Evolutionary conservation across 2,329 filamentous ascomycete genomes (phyloP), one percentile per base, ranked within the genome.

Genomic region (Didymella arachidicola): DNA sequence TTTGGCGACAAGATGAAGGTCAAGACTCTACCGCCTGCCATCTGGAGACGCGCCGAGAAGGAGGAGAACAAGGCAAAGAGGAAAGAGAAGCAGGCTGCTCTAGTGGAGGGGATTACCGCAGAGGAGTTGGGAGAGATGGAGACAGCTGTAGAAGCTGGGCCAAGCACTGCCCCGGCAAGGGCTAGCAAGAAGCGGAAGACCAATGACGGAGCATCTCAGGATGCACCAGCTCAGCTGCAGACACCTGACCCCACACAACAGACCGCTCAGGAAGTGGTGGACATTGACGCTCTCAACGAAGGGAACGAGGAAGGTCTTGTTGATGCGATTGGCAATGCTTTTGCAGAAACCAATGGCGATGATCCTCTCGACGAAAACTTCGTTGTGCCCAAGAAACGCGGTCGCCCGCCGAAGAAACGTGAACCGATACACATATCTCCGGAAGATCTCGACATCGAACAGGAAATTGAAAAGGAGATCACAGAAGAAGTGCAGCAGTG

Each of bases 1-100:
- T 82, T 86, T 49, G 88, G 89, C 57, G 88, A 91, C 60, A 69
- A 69, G 16, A 77, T 93, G 19, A 91, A 93, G 67, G 88, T 89
- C 25, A 80, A 85, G 25, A 70, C 66, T n/a, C 62, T 68, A 34
- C 95, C 95, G 0, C 95, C 95, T 0, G 89, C 92, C 0, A 90
- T 95, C 65, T 92, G 90, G 72, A 84, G 87, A 69, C 83, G 89
- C 69, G 81, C 85, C 22, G 80, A 78, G 83, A 76, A 82, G 50
- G 72, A 77, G 47, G 66, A 76, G 53, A 77, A 75, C 26, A 72
- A 68, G 25, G 70, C 68, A 47, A 75, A 73, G 74, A 67, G 59
- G 41, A 56, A 30, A 53, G 57, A 49, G 70, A 70, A 57, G 34
- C 53, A 32, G 60, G 53, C 43, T 7, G 41, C 22, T 36, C 42